phyloP scores from a whole-genome alignment of 2,329 filamentous ascomycete species.

The Aspergillus carbonarius region DNA sequence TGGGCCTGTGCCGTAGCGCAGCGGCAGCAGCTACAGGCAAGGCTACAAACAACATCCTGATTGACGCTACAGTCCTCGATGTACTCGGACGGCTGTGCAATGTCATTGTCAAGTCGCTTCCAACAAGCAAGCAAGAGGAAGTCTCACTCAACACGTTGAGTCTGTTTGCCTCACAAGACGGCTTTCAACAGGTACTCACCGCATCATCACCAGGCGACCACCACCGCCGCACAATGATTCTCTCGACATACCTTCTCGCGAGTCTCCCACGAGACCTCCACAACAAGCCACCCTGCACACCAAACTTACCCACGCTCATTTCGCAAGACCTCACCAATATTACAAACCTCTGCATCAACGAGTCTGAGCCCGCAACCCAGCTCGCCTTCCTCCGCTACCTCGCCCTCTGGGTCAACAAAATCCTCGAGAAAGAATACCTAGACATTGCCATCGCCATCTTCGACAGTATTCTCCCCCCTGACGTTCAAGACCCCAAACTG shows the following conservation, averaged over 20 bases:
- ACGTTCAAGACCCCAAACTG: conserved; percentile 20
- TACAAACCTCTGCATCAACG: conserved; percentile 32
- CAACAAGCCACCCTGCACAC: conserved; percentile 30
- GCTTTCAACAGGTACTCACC: conserved; percentile 39
- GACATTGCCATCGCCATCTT: conserved; percentile 32
- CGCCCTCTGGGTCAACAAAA: conserved; percentile 44
- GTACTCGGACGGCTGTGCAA: conserved; percentile 62
- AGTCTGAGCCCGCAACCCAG: conserved; percentile 36
- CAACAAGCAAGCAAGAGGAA: conserved; percentile 51
- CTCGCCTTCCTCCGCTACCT: conserved; percentile 44
- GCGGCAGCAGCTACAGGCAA: conserved; percentile 37
- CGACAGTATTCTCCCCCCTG: conserved; percentile 30
- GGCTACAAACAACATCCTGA: conserved; percentile 41
- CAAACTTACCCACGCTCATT: conserved; percentile 23
- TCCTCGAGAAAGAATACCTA: conserved; percentile 37
- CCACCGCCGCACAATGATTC: conserved; percentile 51
- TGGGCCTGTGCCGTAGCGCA: conserved; percentile 43
- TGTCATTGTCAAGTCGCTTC: conserved; percentile 57
- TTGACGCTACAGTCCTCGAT: conserved; percentile 56
- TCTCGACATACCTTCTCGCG: conserved; percentile 59
- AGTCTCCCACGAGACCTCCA: conserved; percentile 46
- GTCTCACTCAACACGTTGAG: conserved; percentile 57
- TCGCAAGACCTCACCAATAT: conserved; percentile 37
- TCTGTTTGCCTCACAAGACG: conserved; percentile 46
- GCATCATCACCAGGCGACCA: conserved; percentile 30